Percentiles rank a stretch among this genome's conserved stretches.
Conservation (phyloP, 2,329 filamentous ascomycete species). For the Talaromyces sp. region DNA sequence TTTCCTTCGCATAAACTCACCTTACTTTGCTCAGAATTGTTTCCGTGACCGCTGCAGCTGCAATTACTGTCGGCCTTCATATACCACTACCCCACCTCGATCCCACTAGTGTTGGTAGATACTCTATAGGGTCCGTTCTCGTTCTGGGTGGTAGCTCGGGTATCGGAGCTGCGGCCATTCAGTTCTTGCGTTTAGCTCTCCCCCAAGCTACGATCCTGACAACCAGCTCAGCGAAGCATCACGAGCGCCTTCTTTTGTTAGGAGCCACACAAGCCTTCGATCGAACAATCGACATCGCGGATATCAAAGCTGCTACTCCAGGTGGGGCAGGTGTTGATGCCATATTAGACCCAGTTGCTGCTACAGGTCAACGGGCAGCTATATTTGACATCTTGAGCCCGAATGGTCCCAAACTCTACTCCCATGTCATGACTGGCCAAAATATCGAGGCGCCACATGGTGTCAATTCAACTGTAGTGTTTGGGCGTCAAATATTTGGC, state of each 20-base stretch:
- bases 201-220: conserved; percentile 1
- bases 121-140: neutral
- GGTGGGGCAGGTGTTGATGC: neutral
- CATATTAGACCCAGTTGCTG: neutral
- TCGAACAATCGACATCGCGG: neutral
- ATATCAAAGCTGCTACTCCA: neutral
- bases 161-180: conserved; percentile 1
- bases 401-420: conserved; percentile 2
- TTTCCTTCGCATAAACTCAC: neutral
- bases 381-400: neutral
- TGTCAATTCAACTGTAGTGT: neutral
- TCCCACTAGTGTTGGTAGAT: neutral
- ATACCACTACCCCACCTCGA: conserved; percentile 1
- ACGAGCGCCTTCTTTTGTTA: neutral
- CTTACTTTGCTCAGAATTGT: neutral
- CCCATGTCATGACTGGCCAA: conserved; percentile 3
- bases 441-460: neutral
- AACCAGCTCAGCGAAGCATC: neutral
- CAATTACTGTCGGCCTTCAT: neutral
- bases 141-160: conserved; percentile 3
- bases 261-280: conserved; percentile 3
- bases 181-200: neutral
- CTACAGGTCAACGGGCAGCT: neutral
- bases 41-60: neutral
- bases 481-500: neutral